Base-by-base conservation (phyloP, 148 eudicot species). In the Amaranthus cruentus region DNA sequence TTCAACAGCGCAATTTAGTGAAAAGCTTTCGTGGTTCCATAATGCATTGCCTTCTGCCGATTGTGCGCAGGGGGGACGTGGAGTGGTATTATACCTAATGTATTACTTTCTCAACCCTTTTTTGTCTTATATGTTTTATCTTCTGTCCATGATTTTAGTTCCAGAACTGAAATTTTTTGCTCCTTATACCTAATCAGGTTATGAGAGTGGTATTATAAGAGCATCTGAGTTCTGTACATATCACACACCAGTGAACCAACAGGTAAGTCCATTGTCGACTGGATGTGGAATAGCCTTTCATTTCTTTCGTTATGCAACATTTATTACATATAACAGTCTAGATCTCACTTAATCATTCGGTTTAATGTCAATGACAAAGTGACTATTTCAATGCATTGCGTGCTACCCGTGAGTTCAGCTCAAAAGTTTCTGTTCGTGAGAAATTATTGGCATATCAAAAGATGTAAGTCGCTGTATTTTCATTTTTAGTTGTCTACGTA, bases 1-100 rank as follows among this genome's bases (percentile, higher is more conserved):
- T 76, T 85, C 92, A 63, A 85, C 90, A 4, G 62, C 76, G 10
- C 92, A 88, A 69, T 88, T 88, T 68, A 81, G 77, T 64, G 87
- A 88, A 66, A 86, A 87, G 82, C 80, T 88, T 49, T 90, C 92
- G 14, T 88, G 90, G 92, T 86, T 88, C 68, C 92, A 86, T 59
- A 66, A 80, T 68, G 90, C 92, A 21, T 70, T 88, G 72, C 92
- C 92, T 55, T 88, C 92, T 69, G 88, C 90, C 78, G 92, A 88
- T 76, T 88, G 92, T 88, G 92, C 92, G 12, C 86, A 88, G 74
- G 92, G 88, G 60, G 92, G 92, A 18, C 90, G 86, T 80, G 92
- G 92, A 72, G 92, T 90, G n/a, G n/a, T n/a, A n/a, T 28, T 88
- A 88, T 84, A 81, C 90, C 66, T 64, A 81, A 90, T 88, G 57